Evolutionary conservation across 768 basidiomycete species (phyloP), one percentile per base, ranked within the genome.

Genomic region (Boletus coccyginus): DNA sequence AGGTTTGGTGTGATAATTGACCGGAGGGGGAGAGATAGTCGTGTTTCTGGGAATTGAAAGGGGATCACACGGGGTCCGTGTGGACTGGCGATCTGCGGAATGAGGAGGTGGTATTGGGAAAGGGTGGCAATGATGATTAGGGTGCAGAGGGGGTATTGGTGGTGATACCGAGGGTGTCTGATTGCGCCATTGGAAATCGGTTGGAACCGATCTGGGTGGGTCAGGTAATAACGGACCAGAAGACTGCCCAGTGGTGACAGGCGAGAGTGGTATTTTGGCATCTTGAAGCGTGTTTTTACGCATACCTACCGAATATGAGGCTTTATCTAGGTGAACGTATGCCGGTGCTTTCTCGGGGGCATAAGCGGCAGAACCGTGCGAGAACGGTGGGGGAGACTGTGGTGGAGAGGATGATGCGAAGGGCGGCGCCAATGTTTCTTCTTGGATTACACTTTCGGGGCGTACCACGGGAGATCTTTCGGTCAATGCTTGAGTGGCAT

Each of bases 1-100:
- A 32, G 55, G 48, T 43, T 65, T 66, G 12, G 51, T 55, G 40
- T 50, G 47, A 43, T 55, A 29, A 41, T 49, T 41, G 7, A 50
- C 48, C 33, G 38, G 17, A 54, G 54, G 62, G 24, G 56, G 50
- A 10, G 46, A 39, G 24, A 24, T 35, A n/a, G 5, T 35, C 17
- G n/a, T n/a, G 31, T 36, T 39, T 41, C 47, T 52, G 33, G 8
- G 43, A 53, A 32, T 17, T 11, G 48, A 21, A 33, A 24, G 41
- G 45, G 42, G 11, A 27, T 46, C 38, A 14, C 13, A 44, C 16
- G 43, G 49, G 16, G 27, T 17, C n/a, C 43, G 44, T 7, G 21
- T 45, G 31, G 21, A 29, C 19, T 51, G 57, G 24, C n/a, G 29
- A 19, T 48, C 49, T 9, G 43, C 19, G 16, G 45, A 46, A 40